Evolutionary conservation across 768 basidiomycete genomes (phyloP).

Genomic region (Xerocomellus intermedius): DNA sequence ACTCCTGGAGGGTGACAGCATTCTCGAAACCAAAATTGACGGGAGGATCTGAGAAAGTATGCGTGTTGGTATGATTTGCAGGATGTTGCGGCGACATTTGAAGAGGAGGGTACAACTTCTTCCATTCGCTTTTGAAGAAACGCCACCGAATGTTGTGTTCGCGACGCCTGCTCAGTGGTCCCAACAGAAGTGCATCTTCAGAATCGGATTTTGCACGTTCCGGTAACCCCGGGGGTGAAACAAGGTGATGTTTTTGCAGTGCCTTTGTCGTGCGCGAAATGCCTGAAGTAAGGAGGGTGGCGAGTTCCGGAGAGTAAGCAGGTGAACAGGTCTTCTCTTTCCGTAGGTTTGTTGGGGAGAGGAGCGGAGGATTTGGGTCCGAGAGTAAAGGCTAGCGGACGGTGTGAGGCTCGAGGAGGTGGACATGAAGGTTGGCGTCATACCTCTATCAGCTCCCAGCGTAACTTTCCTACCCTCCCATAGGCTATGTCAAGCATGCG

Average conservation of each 20-base stretch:
- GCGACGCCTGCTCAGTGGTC: constrained; percentile 69
- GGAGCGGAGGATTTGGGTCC: constrained; percentile 41
- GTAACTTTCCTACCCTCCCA: constrained; percentile 70
- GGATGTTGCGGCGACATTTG: constrained; percentile 37
- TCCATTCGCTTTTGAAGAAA: constrained; percentile 54
- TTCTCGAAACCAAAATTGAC: constrained; percentile 44
- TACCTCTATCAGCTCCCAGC: constrained; percentile 68
- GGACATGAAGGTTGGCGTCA: background rate
- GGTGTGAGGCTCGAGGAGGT: constrained; percentile 6
- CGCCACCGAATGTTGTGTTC: constrained; percentile 73
- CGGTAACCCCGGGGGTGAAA: constrained; percentile 54
- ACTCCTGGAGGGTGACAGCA: constrained; percentile 41
- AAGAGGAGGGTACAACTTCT: constrained; percentile 61
- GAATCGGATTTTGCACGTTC: constrained; percentile 55
- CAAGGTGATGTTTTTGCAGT: constrained; percentile 40
- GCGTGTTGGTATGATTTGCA: constrained; percentile 2
- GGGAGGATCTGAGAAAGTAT: constrained; percentile 24
- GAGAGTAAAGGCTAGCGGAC: constrained; percentile 52
- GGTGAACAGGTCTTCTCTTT: constrained; percentile 62
- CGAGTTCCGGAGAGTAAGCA: constrained; percentile 59
- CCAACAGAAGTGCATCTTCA: constrained; percentile 57
- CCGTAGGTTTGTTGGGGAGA: constrained; percentile 49
- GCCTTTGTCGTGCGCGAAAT: constrained; percentile 47
- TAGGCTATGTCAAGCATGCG: constrained; percentile 69
- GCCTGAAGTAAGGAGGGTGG: constrained; percentile 56